Evolutionary conservation across 129 eudicot genomes (phyloP), one percentile per base, ranked within the genome.

Genomic region (Tanacetum coccineum): DNA sequence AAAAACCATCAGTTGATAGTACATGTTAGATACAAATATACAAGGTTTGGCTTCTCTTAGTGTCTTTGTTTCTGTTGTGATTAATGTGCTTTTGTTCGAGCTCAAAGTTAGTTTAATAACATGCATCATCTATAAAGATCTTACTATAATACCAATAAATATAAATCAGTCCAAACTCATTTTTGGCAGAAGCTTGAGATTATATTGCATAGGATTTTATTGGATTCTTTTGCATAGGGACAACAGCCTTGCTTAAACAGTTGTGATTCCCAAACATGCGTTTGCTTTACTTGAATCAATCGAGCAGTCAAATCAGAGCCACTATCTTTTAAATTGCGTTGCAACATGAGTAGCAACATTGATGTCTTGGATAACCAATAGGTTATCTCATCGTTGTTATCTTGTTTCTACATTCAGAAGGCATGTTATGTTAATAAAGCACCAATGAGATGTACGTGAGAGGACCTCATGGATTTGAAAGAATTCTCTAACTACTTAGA

Each of bases 271-370:
- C 40, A 32, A 32, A 6, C 40, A 32, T 28, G n/a, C n/a, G n/a
- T n/a, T n/a, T n/a, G n/a, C n/a, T n/a, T n/a, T n/a, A 93, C 96
- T 91, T 77, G 92, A 93, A 86, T 81, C 99, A 84, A 64, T 95
- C 99, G 45, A 76, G 62, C 14, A 76, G 55, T 40, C 6, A 5
- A 32, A 0, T 88, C 81, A 42, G 81, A 66, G 59, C 99, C 96
- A 51, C 88, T 75, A 56, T 90, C 96, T 82, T 93, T 93, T 52
- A 89, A 72, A 28, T 93, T 89, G 42, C 91, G 82, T 78, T 93
- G 96, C 75, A 84, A 74, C 62, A 89, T 73, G 79, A 89, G 54
- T 71, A 93, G 63, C 70, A 93, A 54, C 25, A 90, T 84, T 19
- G 99, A 93, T 46, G 87, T 87, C 70, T 89, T 93, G 69, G 96